A percentile compares a stretch with the other conserved stretches of the same genome.
Conservation (phyloP, 2,329 filamentous ascomycete genomes). For the Fusarium agapanthi region DNA sequence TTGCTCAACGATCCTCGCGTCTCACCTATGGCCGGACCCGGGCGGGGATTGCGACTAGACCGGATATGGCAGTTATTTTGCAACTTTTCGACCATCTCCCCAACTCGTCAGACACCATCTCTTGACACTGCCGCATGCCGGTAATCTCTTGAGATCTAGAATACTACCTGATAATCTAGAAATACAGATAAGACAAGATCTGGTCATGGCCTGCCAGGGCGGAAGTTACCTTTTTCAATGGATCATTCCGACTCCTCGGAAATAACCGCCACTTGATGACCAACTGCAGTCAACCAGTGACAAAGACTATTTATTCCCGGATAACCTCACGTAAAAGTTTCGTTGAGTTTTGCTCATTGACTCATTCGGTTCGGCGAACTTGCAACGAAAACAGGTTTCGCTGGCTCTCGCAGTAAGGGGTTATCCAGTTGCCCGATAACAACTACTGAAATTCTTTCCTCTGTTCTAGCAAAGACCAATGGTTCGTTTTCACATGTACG, state of each 20-base stretch:
- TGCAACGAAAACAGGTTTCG: not conserved
- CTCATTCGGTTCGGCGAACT: not conserved
- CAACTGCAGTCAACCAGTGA: not conserved
- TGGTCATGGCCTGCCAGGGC: not conserved
- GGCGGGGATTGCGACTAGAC: conserved; percentile 41
- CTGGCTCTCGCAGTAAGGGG: not conserved
- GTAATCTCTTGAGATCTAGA: conserved; percentile 16
- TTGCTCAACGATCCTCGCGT: not conserved
- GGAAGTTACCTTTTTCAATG: not conserved
- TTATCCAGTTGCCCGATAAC: not conserved
- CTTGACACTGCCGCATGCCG: conserved; percentile 17
- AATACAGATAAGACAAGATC: not conserved
- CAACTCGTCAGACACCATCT: conserved; percentile 4
- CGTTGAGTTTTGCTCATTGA: not conserved
- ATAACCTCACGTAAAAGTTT: not conserved
- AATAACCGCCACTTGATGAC: not conserved
- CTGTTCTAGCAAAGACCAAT: not conserved
- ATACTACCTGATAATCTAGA: not conserved
- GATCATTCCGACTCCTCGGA: not conserved
- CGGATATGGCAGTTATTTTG: conserved; percentile 44
- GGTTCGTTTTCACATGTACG: not conserved
- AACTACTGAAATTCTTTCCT: not conserved
- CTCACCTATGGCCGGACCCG: conserved; percentile 24
- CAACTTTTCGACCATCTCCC: conserved; percentile 24
- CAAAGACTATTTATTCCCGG: not conserved